Evolutionary conservation across 2,329 filamentous ascomycete genomes (phyloP).

Genomic region (Clonostachys chloroleuca): DNA sequence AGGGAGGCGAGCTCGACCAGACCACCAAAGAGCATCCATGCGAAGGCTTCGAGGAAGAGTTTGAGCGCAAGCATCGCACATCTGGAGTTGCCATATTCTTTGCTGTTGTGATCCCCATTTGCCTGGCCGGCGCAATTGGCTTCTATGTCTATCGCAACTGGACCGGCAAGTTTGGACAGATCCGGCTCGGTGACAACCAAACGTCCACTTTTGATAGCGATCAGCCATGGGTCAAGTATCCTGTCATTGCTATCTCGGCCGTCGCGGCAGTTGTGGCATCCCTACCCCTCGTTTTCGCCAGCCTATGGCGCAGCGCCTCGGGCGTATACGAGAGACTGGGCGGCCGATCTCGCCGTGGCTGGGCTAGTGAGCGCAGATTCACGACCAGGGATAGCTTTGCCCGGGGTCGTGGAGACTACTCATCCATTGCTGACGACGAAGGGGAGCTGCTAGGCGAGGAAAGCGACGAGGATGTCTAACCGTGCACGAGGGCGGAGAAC

Average conservation of each 20-base stretch:
- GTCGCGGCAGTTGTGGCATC: slow-evolving; percentile 54
- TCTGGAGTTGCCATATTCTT: slow-evolving; percentile 79
- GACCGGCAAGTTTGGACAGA: slow-evolving; percentile 87
- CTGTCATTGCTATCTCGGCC: slow-evolving; percentile 69
- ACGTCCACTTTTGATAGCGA: slow-evolving; percentile 57
- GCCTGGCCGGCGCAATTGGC: slow-evolving; percentile 65
- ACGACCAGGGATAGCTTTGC: slow-evolving; percentile 88
- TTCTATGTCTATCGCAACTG: slow-evolving; percentile 85
- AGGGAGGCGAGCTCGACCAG: slow-evolving; percentile 71
- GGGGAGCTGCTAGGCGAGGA: slow-evolving; percentile 92
- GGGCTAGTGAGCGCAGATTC: slow-evolving; percentile 63
- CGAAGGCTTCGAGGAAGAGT: slow-evolving; percentile 78
- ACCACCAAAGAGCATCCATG: slow-evolving; percentile 54
- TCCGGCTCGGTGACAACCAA: slow-evolving; percentile 74
- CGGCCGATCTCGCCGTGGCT: slow-evolving; percentile 36
- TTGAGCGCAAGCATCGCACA: slow-evolving; percentile 63
- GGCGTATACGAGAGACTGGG: slow-evolving; percentile 46
- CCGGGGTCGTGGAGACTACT: slow-evolving; percentile 81
- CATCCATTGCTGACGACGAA: slow-evolving; percentile 86
- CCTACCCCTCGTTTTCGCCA: slow-evolving; percentile 66
- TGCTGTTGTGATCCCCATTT: slow-evolving; percentile 73
- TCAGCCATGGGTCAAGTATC: slow-evolving; percentile 74
- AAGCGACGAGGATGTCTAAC: slow-evolving; percentile 76
- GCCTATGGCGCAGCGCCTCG: slow-evolving; percentile 64
- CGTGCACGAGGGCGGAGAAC: no score